Evolutionary conservation across 2,329 filamentous ascomycete species (phyloP).

Genomic region (Claviceps lovelessii): DNA sequence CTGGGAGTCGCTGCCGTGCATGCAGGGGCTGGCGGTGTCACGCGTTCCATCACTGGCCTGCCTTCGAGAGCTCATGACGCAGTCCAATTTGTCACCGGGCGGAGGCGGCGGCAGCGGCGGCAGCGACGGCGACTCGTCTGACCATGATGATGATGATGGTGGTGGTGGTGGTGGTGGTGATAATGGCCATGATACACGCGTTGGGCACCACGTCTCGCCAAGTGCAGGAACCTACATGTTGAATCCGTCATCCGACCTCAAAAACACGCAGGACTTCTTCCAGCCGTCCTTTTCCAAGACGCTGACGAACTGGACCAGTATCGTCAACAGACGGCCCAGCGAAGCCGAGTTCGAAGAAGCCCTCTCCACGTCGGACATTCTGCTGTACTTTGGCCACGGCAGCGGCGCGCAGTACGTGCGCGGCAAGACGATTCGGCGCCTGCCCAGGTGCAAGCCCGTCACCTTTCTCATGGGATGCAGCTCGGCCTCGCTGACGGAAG

Average conservation of each 20-base stretch:
- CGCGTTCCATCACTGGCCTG: constrained; percentile 77
- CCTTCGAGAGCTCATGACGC: constrained; percentile 60
- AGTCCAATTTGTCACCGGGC: constrained; percentile 16
- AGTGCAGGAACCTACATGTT: constrained; percentile 61
- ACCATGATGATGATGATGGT: neutral
- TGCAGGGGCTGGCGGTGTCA: constrained; percentile 66
- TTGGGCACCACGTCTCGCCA: constrained; percentile 40
- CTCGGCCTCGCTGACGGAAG: constrained; percentile 62
- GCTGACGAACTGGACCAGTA: constrained; percentile 58
- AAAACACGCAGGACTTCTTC: constrained; percentile 65
- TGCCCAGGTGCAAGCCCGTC: constrained; percentile 60
- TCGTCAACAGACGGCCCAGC: constrained; percentile 53
- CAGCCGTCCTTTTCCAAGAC: constrained; percentile 41
- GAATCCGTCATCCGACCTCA: constrained; percentile 76
- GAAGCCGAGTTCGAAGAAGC: constrained; percentile 63
- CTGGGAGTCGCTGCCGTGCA: constrained; percentile 88
- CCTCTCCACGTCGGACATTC: constrained; percentile 51
- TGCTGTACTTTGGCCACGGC: constrained; percentile 94
- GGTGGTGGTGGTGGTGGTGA: neutral
- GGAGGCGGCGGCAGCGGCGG: neutral
- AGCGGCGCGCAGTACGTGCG: constrained; percentile 91
- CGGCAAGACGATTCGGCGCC: constrained; percentile 62
- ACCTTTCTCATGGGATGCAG: constrained; percentile 91
- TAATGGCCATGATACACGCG: neutral
- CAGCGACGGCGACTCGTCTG: neutral